A percentile compares a stretch with the other conserved stretches of the same genome.
These are phyloP conservation scores for Pezicula neosporulosa DNA, from an alignment of 2,329 filamentous ascomycete species.

Conservation along the genomic window DNA sequence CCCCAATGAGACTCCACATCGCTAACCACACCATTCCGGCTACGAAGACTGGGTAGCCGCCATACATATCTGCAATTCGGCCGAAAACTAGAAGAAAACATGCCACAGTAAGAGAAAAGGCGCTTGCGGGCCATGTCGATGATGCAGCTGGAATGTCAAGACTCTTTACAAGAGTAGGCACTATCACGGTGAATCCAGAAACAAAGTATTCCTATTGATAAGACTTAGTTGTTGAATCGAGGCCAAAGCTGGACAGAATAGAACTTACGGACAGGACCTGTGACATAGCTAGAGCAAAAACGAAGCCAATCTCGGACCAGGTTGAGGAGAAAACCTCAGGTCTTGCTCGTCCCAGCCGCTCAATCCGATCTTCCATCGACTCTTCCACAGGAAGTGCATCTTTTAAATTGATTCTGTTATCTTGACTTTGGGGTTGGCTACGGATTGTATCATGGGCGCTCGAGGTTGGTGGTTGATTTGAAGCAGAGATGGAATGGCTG, in stretches of 20 bases:
- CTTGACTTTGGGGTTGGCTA: background rate
- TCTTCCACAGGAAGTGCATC: conserved; percentile 19
- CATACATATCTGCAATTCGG: conserved; percentile 58
- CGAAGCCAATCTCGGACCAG: conserved; percentile 54
- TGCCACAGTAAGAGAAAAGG: conserved; percentile 54
- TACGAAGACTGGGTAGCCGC: conserved; percentile 58
- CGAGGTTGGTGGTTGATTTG: background rate
- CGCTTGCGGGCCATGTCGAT: conserved; percentile 61
- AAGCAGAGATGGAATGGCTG: background rate
- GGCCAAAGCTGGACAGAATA: background rate
- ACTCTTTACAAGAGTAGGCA: conserved; percentile 60
- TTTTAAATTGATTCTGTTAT: background rate
- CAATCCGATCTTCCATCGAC: conserved; percentile 34
- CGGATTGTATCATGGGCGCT: background rate
- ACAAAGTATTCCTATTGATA: conserved; percentile 56
- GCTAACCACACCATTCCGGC: conserved; percentile 60
- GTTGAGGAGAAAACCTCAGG: conserved; percentile 48
- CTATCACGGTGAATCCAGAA: conserved; percentile 70
- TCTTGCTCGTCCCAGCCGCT: conserved; percentile 54
- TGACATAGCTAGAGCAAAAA: conserved; percentile 56
- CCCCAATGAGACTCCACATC: conserved; percentile 65
- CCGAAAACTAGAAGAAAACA: conserved; percentile 62
- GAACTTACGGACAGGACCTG: conserved; percentile 49
- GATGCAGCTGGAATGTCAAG: conserved; percentile 60
- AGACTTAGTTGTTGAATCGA: conserved; percentile 6